These are phyloP conservation scores for Phtheirospermum japonicum DNA, from an alignment of 257 asterid genomes.

Conservation along the genomic window DNA sequence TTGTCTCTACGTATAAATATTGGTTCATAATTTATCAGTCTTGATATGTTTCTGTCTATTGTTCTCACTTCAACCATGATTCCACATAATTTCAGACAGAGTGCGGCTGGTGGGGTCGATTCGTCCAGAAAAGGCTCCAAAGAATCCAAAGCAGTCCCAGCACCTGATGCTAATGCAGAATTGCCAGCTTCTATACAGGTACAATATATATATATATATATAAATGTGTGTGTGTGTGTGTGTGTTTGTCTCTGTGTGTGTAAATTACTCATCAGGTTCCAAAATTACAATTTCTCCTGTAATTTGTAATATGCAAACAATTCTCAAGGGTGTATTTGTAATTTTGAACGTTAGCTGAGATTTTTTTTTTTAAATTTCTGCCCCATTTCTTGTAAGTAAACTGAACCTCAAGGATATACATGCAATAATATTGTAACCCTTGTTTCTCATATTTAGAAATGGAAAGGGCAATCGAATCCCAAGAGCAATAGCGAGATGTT, in stretches of 20 bases:
- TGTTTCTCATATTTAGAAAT: slow-evolving; percentile 38
- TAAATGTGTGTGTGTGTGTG: neutral
- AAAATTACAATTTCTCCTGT: too few species aligned
- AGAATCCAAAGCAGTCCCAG: slow-evolving; percentile 56
- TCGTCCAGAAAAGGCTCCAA: slow-evolving; percentile 44
- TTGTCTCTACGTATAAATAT: slow-evolving; percentile 9
- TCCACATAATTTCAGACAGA: slow-evolving; percentile 44
- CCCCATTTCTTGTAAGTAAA: too few species aligned
- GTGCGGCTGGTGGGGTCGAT: slow-evolving; percentile 45
- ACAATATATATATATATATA: slow-evolving; percentile 4
- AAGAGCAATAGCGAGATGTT: slow-evolving; percentile 58
- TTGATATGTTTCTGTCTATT: slow-evolving; percentile 3
- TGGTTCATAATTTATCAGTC: neutral
- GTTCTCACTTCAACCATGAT: slow-evolving; percentile 28
- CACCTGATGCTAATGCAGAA: slow-evolving; percentile 72
- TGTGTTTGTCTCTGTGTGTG: too few species aligned
- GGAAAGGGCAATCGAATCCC: slow-evolving; percentile 48
- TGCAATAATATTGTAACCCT: slow-evolving; percentile 4
- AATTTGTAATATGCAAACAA: too few species aligned
- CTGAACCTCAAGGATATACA: neutral
- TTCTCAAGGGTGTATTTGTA: too few species aligned
- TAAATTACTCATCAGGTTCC: too few species aligned
- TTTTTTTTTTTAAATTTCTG: too few species aligned
- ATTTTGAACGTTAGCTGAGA: too few species aligned
- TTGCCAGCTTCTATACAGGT: slow-evolving; percentile 62